Base-by-base conservation (phyloP, 2,329 filamentous ascomycete species). In the Curvularia verruculosa region DNA sequence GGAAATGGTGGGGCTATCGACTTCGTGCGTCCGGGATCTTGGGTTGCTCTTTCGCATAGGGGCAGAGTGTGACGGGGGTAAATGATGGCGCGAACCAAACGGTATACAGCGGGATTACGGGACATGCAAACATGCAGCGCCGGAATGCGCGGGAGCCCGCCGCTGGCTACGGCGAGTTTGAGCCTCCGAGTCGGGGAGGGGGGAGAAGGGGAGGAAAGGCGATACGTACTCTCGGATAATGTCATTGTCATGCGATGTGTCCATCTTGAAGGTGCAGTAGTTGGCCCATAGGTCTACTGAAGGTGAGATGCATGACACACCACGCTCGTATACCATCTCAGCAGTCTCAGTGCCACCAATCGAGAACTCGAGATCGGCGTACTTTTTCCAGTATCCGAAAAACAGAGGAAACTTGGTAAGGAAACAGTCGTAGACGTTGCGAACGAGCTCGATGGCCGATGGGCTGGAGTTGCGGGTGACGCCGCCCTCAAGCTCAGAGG, bases 331-430 rank as follows among this genome's bases (percentile, higher is more conserved):
- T 77, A 96, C 92, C 90, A 97, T 96, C 78, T 98, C 95, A 52
- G 95, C 95, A 41, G 94, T 94, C 81, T 99, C 95, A 5, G 95
- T 96, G 18, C 95, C 95, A 4, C 92, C 92, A 64, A 99, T 96
- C 49, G 92, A 92, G 80, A 99, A 99, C 74, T 99, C 95, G 63
- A 96, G 84, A 71, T 98, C 94, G 72, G 95, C 95, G 83, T 98
- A 99, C 77, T 97, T 98, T 82, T 98, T 98, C 95, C 95, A 99
- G 81, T 98, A 99, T 50, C 94, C 95, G 71, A 98, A 99, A 37
- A 98, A 86, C 10, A 98, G 84, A 2, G 95, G 95, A 65, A 97
- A 99, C 74, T 96, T 97, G 59, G 91, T 86, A 21, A 99, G 88
- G 73, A 99, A 96, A 46, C 90, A 87, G 76, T 99, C 93, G 81